phyloP scores from a whole-genome alignment of 768 basidiomycete species.

The Wakefieldia striispora region DNA sequence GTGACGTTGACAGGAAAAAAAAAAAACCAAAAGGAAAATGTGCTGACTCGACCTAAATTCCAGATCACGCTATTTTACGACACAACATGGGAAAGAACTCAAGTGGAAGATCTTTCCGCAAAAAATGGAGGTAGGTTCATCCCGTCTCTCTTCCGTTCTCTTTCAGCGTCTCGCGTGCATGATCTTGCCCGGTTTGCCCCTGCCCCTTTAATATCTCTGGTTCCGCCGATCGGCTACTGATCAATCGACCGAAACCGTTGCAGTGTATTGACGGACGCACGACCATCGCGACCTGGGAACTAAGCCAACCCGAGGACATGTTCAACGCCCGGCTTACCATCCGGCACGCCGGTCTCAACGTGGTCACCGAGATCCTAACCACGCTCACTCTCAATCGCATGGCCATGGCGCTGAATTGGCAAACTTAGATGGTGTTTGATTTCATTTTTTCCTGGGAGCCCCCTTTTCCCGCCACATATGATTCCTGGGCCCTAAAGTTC shows the following conservation, averaged over 20 bases:
- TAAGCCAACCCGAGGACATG: conserved; percentile 52
- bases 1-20: not conserved
- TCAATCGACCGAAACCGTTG: not conserved
- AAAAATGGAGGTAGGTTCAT: conserved; percentile 59
- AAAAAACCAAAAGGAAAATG: not conserved
- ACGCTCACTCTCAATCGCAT: conserved; percentile 74
- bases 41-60: not conserved
- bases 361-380: conserved; percentile 77
- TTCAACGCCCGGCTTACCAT: conserved; percentile 61
- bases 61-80: conserved; percentile 74
- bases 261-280: conserved; percentile 67
- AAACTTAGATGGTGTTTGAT: not conserved
- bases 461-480: too few species aligned
- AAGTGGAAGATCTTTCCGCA: conserved; percentile 70
- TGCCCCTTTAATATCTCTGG: not conserved
- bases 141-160: too few species aligned
- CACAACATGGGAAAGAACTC: conserved; percentile 64
- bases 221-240: conserved; percentile 2
- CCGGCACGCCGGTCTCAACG: conserved; percentile 51
- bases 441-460: not conserved
- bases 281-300: conserved; percentile 66
- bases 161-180: too few species aligned
- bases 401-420: conserved; percentile 59
- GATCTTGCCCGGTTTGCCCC: too few species aligned
- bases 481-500: too few species aligned